Percentiles rank a stretch among this genome's conserved stretches.
Evolutionary conservation across 2,329 filamentous ascomycete genomes (phyloP).

Genomic region (Zasmidium citrigriseum): DNA sequence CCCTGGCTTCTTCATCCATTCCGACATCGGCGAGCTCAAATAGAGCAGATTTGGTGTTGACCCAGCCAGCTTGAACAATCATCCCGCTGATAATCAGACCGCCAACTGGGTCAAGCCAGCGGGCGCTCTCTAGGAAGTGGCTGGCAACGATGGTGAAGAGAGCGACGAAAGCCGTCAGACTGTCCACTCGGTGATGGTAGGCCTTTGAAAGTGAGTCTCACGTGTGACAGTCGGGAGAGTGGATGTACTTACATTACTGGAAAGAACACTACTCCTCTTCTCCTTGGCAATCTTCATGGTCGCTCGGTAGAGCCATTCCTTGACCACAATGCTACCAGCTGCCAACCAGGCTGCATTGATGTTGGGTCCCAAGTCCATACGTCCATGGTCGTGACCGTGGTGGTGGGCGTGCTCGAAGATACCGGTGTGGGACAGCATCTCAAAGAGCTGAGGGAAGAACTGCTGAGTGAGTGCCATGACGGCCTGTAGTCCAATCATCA

Average conservation of each 20-base stretch:
- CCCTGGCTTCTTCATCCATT: conserved; percentile 81
- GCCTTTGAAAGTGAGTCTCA: conserved; percentile 37
- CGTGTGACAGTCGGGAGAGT: background rate
- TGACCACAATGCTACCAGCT: conserved; percentile 82
- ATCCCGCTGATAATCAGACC: conserved; percentile 89
- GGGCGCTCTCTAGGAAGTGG: conserved; percentile 79
- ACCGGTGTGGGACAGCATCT: conserved; percentile 42
- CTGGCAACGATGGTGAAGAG: conserved; percentile 85
- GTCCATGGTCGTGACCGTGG: conserved; percentile 65
- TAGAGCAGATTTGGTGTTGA: conserved; percentile 79
- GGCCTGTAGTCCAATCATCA: conserved; percentile 80
- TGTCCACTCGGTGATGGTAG: conserved; percentile 94
- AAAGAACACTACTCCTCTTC: conserved; percentile 91
- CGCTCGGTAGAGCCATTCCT: conserved; percentile 95
- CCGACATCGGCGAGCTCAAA: conserved; percentile 88
- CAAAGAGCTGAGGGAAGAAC: conserved; percentile 49
- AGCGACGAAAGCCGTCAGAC: conserved; percentile 90
- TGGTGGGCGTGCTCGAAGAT: conserved; percentile 55
- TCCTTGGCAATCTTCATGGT: conserved; percentile 97
- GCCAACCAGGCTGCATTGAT: conserved; percentile 95
- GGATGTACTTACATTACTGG: conserved; percentile 67
- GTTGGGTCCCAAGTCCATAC: conserved; percentile 61
- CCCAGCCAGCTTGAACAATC: conserved; percentile 86
- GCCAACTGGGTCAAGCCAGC: conserved; percentile 93
- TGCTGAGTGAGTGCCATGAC: conserved; percentile 58